Percentiles rank a stretch among this genome's conserved stretches.
These are phyloP conservation scores for Mucor ambiguus DNA, from an alignment of 371 early-diverging fungal genomes.

Conservation along the genomic window DNA sequence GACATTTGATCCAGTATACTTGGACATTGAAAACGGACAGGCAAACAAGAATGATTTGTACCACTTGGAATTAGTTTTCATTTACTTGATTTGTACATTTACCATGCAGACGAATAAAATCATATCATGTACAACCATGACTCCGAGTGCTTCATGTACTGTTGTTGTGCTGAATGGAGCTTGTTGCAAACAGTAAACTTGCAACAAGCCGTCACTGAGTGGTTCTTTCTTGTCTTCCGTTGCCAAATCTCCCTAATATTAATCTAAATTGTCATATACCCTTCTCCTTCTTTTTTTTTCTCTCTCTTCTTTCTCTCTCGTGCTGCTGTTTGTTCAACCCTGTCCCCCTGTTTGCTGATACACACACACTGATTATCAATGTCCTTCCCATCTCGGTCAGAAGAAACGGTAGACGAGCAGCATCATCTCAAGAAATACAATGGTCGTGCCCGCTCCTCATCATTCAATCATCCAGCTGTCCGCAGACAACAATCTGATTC, in stretches of 20 bases:
- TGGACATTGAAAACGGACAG: neutral
- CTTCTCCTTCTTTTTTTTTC: neutral
- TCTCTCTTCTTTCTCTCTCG: neutral
- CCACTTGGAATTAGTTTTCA: neutral
- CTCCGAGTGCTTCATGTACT: neutral
- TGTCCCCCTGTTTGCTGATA: neutral
- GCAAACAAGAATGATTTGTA: neutral
- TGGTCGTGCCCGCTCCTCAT: constrained; percentile 18
- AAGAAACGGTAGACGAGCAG: neutral
- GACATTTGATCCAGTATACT: neutral
- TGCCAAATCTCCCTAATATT: constrained; percentile 7
- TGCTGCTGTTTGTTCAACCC: neutral
- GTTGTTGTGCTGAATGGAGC: neutral
- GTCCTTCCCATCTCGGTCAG: constrained; percentile 5
- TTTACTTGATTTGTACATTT: constrained; percentile 8
- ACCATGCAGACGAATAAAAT: constrained; percentile 1
- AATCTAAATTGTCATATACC: neutral
- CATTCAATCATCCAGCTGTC: constrained; percentile 22
- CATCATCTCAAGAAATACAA: neutral
- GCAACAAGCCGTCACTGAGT: neutral
- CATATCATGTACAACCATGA: constrained; percentile 1
- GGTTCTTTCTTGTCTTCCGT: neutral
- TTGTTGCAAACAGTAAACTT: neutral
- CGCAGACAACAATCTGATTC: constrained; percentile 17
- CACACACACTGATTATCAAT: neutral